Conservation (phyloP, 2,329 filamentous ascomycete genomes). For the Colletotrichum aenigma region DNA sequence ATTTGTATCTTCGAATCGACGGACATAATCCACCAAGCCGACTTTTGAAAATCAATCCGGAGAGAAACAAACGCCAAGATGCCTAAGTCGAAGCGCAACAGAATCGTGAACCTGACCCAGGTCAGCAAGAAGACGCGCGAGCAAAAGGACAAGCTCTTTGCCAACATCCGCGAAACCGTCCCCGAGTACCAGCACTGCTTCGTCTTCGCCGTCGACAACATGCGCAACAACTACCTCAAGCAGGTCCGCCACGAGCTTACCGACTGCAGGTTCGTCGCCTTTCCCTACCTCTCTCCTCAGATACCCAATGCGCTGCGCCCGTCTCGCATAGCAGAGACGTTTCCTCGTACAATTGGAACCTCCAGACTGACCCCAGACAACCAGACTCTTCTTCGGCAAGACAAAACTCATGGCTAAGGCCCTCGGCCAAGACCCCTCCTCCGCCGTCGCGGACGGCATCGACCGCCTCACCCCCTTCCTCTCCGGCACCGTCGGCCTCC, state of each 20-base stretch:
- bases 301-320: not conserved
- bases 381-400: constrained; percentile 96
- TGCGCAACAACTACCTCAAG: constrained; percentile 97
- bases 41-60: not conserved
- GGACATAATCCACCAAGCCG: not conserved
- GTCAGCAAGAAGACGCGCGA: constrained; percentile 92
- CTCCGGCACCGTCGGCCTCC: constrained; percentile 82
- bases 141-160: constrained; percentile 87
- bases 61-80: constrained; percentile 54
- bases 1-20: not conserved
- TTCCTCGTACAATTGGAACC: not conserved
- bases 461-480: constrained; percentile 73
- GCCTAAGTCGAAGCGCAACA: constrained; percentile 96
- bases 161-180: constrained; percentile 84
- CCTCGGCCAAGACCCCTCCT: constrained; percentile 77
- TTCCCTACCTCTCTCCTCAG: not conserved
- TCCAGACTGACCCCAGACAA: not conserved
- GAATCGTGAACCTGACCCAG: constrained; percentile 87
- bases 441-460: constrained; percentile 81
- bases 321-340: not conserved
- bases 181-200: constrained; percentile 90
- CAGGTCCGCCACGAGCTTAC: constrained; percentile 83
- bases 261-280: constrained; percentile 74
- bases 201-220: constrained; percentile 93
- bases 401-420: constrained; percentile 99